Conservation (phyloP, 163 green algal genomes). For the Chlamydomonas reinhardtii region DNA sequence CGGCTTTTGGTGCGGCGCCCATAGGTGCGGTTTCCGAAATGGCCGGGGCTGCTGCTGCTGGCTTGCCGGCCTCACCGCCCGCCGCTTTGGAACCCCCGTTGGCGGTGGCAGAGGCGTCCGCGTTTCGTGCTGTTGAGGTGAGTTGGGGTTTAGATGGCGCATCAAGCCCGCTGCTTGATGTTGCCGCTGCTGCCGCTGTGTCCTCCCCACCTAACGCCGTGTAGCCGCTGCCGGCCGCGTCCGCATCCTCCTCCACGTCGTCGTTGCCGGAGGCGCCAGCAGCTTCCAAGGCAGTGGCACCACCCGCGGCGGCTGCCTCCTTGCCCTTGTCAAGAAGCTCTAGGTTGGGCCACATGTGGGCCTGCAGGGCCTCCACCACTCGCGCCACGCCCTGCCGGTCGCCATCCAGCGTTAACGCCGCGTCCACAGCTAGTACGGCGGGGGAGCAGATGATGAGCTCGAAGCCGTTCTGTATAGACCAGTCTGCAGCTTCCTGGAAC, state of each 20-base stretch:
- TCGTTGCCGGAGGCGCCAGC: too few species aligned
- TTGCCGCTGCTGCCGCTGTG: neutral
- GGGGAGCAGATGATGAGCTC: constrained; percentile 59
- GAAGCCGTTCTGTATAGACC: constrained; percentile 47
- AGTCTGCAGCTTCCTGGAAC: constrained; percentile 48
- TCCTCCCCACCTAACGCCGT: neutral
- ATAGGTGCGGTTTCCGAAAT: neutral
- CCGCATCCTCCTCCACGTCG: too few species aligned
- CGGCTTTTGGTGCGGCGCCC: neutral
- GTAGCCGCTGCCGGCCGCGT: too few species aligned
- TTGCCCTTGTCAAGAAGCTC: constrained; percentile 24
- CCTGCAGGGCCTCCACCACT: constrained; percentile 72
- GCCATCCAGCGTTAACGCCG: constrained; percentile 48
- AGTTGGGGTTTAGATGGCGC: too few species aligned
- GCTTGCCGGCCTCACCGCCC: too few species aligned
- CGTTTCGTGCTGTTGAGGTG: too few species aligned
- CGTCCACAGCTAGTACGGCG: constrained; percentile 24
- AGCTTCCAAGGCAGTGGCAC: too few species aligned
- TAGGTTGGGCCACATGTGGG: constrained; percentile 78
- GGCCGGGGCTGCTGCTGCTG: neutral
- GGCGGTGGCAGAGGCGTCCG: too few species aligned
- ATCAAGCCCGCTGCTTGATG: too few species aligned
- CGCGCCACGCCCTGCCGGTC: constrained; percentile 64
- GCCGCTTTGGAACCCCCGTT: too few species aligned
- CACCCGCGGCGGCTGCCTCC: neutral